phyloP scores from a whole-genome alignment of 352 stramenopile genomes.

The Phytophthora capsici region DNA sequence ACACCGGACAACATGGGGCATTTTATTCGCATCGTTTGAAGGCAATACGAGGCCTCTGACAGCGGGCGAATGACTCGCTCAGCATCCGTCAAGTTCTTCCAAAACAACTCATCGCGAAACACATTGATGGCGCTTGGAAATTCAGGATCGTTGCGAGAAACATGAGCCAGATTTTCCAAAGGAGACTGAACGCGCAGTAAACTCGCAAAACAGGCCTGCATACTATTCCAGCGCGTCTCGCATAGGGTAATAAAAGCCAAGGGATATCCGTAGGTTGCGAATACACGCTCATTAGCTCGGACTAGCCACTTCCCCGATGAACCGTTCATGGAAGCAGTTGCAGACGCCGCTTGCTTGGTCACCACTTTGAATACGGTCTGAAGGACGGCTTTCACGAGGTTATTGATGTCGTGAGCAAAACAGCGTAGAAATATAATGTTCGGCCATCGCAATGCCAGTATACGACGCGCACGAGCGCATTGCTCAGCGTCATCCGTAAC shows the following conservation, averaged over 20 bases:
- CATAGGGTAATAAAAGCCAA: not conserved
- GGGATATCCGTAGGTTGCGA: not conserved
- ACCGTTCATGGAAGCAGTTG: conserved; percentile 17
- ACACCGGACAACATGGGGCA: too few species aligned
- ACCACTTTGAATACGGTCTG: conserved; percentile 1
- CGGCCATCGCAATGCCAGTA: conserved; percentile 9
- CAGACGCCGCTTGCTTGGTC: conserved; percentile 6
- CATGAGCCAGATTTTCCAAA: not conserved
- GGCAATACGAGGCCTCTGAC: not conserved
- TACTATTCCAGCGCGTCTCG: not conserved
- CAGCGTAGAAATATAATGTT: conserved; percentile 5
- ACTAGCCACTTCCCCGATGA: conserved; percentile 11
- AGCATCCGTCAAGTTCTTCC: not conserved
- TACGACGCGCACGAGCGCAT: conserved; percentile 9
- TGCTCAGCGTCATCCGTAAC: conserved; percentile 15
- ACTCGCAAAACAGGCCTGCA: not conserved
- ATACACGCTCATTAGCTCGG: too few species aligned
- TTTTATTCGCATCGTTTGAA: not conserved
- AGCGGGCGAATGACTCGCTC: not conserved
- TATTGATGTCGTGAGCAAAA: conserved; percentile 22
- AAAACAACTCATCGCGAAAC: not conserved
- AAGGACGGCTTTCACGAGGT: conserved; percentile 4
- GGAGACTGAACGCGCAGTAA: not conserved
- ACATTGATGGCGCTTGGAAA: not conserved
- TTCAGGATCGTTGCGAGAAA: not conserved